Conservation (phyloP, 805 yeast species). For the Suhomyces pyralidae region DNA sequence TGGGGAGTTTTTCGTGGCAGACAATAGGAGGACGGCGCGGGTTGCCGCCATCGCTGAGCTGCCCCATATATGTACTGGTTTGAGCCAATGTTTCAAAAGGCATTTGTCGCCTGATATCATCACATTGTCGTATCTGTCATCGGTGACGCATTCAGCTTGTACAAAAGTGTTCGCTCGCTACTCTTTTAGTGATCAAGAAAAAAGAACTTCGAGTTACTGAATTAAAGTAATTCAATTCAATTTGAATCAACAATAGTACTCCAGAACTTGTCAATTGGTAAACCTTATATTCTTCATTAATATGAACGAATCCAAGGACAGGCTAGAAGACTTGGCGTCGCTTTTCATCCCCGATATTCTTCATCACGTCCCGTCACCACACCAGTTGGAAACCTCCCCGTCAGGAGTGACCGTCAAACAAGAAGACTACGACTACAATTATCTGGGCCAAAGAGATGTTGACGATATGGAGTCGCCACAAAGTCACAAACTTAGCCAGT, state of each 20-base stretch:
- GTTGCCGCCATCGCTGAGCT: not conserved
- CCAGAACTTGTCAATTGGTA: not conserved
- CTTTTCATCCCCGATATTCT: conserved; percentile 41
- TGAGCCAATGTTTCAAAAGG: not conserved
- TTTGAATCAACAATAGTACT: not conserved
- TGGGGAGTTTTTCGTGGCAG: not conserved
- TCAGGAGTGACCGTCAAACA: conserved; percentile 8
- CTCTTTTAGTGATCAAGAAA: not conserved
- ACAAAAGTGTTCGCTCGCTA: not conserved
- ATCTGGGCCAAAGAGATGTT: not conserved
- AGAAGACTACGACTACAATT: conserved; percentile 11
- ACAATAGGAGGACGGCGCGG: not conserved
- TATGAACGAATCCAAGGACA: conserved; percentile 16
- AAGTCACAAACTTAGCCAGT: not conserved
- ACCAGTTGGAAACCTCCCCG: conserved; percentile 2
- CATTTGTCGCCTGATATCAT: not conserved
- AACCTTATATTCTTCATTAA: not conserved
- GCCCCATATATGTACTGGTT: not conserved
- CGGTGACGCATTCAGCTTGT: not conserved
- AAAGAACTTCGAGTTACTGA: not conserved
- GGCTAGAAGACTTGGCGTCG: conserved; percentile 40
- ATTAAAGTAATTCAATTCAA: too few relatives aligned
- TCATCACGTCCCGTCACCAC: conserved; percentile 17
- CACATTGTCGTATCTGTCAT: not conserved
- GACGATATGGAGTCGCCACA: conserved; percentile 1